These are phyloP conservation scores for Priceomyces castillae DNA, from an alignment of 805 yeast genomes.

Conservation along the genomic window DNA sequence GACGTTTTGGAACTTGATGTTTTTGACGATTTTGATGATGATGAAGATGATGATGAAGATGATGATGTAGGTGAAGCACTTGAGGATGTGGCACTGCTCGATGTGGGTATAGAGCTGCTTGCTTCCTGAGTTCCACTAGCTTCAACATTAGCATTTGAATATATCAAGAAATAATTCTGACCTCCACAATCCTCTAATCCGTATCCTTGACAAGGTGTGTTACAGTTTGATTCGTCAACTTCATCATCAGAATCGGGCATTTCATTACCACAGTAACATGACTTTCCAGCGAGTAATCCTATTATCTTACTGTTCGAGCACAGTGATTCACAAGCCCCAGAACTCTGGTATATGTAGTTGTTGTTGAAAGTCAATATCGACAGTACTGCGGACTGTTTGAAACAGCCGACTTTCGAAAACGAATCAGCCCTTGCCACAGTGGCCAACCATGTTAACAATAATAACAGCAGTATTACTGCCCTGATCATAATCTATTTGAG, in stretches of 20 bases:
- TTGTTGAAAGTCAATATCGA: constrained; percentile 41
- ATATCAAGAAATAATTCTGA: constrained; percentile 29
- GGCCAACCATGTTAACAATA: constrained; percentile 1
- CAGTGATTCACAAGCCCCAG: constrained; percentile 50
- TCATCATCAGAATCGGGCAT: constrained; percentile 26
- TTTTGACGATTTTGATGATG: background rate
- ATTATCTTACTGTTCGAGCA: constrained; percentile 46
- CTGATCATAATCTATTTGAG: background rate
- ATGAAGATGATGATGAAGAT: constrained; percentile 10
- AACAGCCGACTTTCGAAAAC: constrained; percentile 24
- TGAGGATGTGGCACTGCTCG: background rate
- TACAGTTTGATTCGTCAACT: constrained; percentile 28
- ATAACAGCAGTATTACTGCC: background rate
- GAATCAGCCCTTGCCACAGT: constrained; percentile 1
- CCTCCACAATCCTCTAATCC: constrained; percentile 41
- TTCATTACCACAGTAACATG: constrained; percentile 40
- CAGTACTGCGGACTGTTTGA: constrained; percentile 24
- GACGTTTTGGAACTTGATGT: constrained; percentile 4
- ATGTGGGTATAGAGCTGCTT: background rate
- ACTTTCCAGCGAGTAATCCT: constrained; percentile 34
- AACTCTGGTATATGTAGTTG: constrained; percentile 55
- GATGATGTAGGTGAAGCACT: background rate
- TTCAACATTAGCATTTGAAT: constrained; percentile 22
- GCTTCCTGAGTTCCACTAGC: constrained; percentile 3
- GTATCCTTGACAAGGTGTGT: constrained; percentile 36